Evolutionary conservation across 208 protist species (phyloP), one percentile per base, ranked within the genome.

Genomic region (Kentomonas sorsogonicus): DNA sequence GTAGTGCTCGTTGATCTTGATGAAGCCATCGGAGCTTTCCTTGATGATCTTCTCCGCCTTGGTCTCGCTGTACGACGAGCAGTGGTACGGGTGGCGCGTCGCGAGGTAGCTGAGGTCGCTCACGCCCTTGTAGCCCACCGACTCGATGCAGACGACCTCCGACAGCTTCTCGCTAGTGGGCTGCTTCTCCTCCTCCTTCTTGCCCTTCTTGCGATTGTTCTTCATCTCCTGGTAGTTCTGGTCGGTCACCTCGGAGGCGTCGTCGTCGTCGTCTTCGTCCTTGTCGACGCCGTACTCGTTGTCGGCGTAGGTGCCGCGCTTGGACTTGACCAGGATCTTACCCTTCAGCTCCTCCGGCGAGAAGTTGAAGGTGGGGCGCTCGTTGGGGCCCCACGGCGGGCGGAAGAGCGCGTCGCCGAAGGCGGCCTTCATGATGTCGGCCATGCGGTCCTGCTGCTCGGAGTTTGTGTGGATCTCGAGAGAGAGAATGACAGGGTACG

Each of bases 401-500:
- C 62, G 67, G 30, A 81, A 76, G 20, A 94, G 75, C 39, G 74
- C 43, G 9, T 64, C 46, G 36, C 82, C 83, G 18, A 95, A 71
- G 13, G 60, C 50, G n/a, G 62, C 48, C 40, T 73, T 36, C 45
- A 95, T 50, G 48, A 82, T 77, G 34, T 79, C 56, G n/a, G 79
- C 89, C 72, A 95, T 89, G 31, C 65, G 66, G 23, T 86, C 63
- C 53, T 86, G 80, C 63, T 95, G 83, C 16, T 34, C 52, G 20
- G 65, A 33, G 38, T 50, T 70, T 22, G 77, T 81, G 72, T 93
- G 86, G 22, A 95, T 67, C 45, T 92, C 78, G 7, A 95, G 60
- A 6, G 81, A 92, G 9, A 93, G 67, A 43, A 93, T 93, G 23
- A 95, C 68, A 0, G 86, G 86, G 66, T 79, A 93, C 11, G 63